Base-by-base conservation (phyloP, 2,329 filamentous ascomycete species). In the Aschersonia sp. region DNA sequence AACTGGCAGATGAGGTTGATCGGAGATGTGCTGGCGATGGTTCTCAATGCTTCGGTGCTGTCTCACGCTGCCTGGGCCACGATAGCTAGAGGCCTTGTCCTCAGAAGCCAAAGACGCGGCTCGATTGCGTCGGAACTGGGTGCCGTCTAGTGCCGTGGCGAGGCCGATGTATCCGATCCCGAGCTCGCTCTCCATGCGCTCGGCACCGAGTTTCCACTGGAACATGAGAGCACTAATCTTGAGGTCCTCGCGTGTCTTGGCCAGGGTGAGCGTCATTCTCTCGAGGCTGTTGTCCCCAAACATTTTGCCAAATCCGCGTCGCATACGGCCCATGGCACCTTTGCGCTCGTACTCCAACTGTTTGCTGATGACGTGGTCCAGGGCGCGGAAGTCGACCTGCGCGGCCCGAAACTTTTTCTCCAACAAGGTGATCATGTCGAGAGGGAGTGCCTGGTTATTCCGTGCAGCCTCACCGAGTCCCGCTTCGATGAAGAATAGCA, bases 91-190 rank as follows among this genome's bases (percentile, higher is more conserved):
- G 5, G 40, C 12, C 29, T 50, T 51, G 32, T 51, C 53, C 7
- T 53, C 51, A 1, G 49, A 50, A 4, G 31, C 38, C 10, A 47
- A 9, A 4, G 52, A 52, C 9, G 41, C 49, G 6, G 44, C 44
- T 30, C 54, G 48, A 3, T 54, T 45, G 35, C 55, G 51, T 5
- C 57, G 56, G 6, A 54, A 53, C 9, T 64, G 61, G 44, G 60
- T 58, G 38, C 57, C 58, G 43, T 82, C 76, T 9, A 85, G 69
- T 3, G 80, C 80, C 7, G 80, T 80, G 1, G 77, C 75, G 5
- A 85, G 69, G 4, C 79, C 79, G 1, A 79, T 80, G 56, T 82
- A 85, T 43, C 82, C 82, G 44, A 83, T 82, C 20, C 79, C 78
- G 42, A 77, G 71, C 9, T 77, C 72, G 12, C 73, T 72, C 53